Base-by-base conservation (phyloP, 148 eudicot species). In the Bassia scoparia region DNA sequence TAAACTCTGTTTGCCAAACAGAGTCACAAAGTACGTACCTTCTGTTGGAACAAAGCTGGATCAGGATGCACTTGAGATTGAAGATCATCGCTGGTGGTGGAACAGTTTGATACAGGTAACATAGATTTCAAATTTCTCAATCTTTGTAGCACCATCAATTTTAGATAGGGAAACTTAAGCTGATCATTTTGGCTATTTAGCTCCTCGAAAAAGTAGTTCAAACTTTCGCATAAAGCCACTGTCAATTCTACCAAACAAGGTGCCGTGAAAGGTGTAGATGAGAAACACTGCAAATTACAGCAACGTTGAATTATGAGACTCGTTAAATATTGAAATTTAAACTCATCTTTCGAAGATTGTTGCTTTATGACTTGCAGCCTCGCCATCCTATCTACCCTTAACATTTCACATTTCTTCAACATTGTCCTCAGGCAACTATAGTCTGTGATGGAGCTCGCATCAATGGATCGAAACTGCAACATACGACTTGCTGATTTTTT, bases 401-500 rank as follows among this genome's bases (percentile, higher is more conserved):
- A 46, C 13, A 23, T 29, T 20, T 62, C 46, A 73, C 58, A 33
- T 49, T 73, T 73, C 68, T 61, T 48, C 10, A 74, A 23, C 62
- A 74, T 26, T 8, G 7, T 23, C 18, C 26, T 64, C 24, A 65
- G 1, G 10, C 34, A 31, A 27, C 46, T 44, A 27, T 70, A 5
- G n/a, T 15, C 12, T 11, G 8, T 5, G 18, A 37, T 15, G 23
- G 14, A 24, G 27, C 21, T 14, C 44, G 8, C 27, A 26, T 49
- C 8, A 0, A 5, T 1, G 4, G 49, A 26, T 48, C 33, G 5
- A 26, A 29, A 11, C 15, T 49, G 20, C 43, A 63, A 34, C 10
- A 23, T 7, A 48, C 59, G 29, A 31, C 9, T 31, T 2, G 30
- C 10, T 29, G 41, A 18, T 23, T 7, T 3, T 48, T 48, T 20